phyloP scores from a whole-genome alignment of 2,329 filamentous ascomycete species.

The Exserohilum rostratum region DNA sequence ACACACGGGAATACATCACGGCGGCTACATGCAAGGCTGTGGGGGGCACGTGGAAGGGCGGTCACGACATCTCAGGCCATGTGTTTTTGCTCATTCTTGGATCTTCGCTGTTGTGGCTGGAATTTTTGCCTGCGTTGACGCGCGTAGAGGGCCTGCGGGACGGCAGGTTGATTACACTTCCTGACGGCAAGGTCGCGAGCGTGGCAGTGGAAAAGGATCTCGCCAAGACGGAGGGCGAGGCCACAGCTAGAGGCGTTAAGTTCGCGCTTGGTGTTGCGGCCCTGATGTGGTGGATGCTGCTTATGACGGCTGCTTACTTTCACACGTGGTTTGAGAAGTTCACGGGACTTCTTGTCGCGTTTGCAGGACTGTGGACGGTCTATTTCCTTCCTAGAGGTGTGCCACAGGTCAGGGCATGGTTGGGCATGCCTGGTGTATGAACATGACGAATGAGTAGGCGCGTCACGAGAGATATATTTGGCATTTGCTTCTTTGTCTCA shows the following conservation, averaged over 20 bases:
- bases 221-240: conserved; percentile 48
- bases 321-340: conserved; percentile 98
- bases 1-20: conserved; percentile 64
- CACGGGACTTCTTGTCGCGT: conserved; percentile 57
- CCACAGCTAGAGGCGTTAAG: conserved; percentile 60
- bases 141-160: conserved; percentile 58
- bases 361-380: conserved; percentile 52
- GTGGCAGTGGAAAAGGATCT: conserved; percentile 50
- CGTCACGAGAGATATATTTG: not conserved
- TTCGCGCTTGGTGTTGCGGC: conserved; percentile 64
- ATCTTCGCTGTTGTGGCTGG: conserved; percentile 80
- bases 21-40: conserved; percentile 80
- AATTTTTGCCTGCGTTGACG: conserved; percentile 70
- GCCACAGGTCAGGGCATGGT: conserved; percentile 49
- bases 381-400: conserved; percentile 57
- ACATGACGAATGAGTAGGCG: not conserved
- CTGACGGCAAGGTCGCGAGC: conserved; percentile 65
- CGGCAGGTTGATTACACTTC: conserved; percentile 69
- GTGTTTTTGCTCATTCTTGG: conserved; percentile 90
- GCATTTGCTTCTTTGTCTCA: not conserved
- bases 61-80: conserved; percentile 94
- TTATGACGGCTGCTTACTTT: conserved; percentile 99
- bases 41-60: conserved; percentile 87
- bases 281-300: conserved; percentile 89
- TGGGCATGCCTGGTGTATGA: conserved; percentile 57